Evolutionary conservation across 2,329 filamentous ascomycete genomes (phyloP), one percentile per base, ranked within the genome.

Genomic region (Ceratocystis cacaofunesta): DNA sequence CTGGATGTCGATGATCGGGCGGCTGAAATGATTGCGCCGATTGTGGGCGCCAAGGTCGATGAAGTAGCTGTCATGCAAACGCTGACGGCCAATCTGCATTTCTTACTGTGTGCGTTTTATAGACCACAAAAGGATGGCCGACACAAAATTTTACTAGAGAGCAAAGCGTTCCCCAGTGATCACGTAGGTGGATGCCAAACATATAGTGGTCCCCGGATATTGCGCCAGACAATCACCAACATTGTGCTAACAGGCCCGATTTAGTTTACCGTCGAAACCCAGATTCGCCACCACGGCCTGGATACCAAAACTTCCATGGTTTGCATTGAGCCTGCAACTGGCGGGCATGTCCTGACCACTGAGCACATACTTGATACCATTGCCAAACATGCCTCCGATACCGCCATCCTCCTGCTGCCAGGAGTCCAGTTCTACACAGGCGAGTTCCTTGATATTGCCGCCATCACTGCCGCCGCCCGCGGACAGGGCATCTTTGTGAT

Each of bases 401-500:
- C 89, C 0, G 89, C 90, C 1, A 75, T 96, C 7, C 76, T 96
- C 0, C 81, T 96, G 3, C 82, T 96, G 0, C 90, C 91, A 0
- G 92, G 89, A 8, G 87, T 96, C 52, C 91, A 96, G 73, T 96
- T 91, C 78, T 96, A 95, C 76, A 94, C 88, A 0, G 91, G 91
- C 65, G 92, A 96, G 73, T 83, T 88, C 66, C 88, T 96, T 70
- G 90, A 96, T 74, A 92, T 96, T 3, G 76, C 83, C 55, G 80
- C 77, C 55, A 96, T 96, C 73, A 96, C 92, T 0, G 80, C 80
- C 0, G 81, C 92, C 75, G 91, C 91, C 0, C 87, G 86, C 69
- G 79, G 78, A 0, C 83, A 83, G 69, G 88, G 85, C 62, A 84
- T 95, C 55, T 74, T 85, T 1, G 85, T 94, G 3, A 90, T 90